phyloP scores from a whole-genome alignment of 2,329 filamentous ascomycete genomes.

The Scytalidium sp. region DNA sequence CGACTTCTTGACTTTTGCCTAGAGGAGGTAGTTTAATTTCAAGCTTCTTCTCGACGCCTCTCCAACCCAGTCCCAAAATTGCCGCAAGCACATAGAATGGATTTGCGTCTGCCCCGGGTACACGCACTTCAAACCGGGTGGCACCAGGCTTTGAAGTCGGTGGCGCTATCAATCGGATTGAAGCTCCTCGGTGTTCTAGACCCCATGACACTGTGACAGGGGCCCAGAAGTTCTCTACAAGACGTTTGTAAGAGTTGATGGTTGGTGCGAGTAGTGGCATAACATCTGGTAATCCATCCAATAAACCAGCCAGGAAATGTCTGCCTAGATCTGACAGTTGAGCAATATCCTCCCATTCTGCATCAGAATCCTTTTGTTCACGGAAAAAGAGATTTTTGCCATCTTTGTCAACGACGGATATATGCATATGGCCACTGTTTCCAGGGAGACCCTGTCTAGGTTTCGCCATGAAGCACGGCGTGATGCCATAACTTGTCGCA shows the following conservation, averaged over 20 bases:
- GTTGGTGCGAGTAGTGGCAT: constrained; percentile 96
- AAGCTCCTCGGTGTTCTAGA: constrained; percentile 89
- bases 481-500: constrained; percentile 83
- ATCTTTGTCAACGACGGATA: constrained; percentile 78
- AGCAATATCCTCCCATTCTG: constrained; percentile 72
- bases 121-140: constrained; percentile 89
- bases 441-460: constrained; percentile 86
- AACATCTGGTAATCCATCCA: constrained; percentile 86
- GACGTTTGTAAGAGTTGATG: constrained; percentile 95
- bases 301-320: constrained; percentile 87
- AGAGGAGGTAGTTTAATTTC: constrained; percentile 79
- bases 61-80: constrained; percentile 83
- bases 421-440: constrained; percentile 94
- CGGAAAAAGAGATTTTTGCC: constrained; percentile 84
- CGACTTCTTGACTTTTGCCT: constrained; percentile 80
- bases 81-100: constrained; percentile 83
- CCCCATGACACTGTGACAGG: constrained; percentile 98
- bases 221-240: constrained; percentile 99
- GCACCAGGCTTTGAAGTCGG: constrained; percentile 81
- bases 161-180: constrained; percentile 83
- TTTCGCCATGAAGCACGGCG: constrained; percentile 98
- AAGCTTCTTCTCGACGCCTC: constrained; percentile 89
- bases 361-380: constrained; percentile 65
- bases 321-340: constrained; percentile 84
- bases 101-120: constrained; percentile 92